Percentiles rank a stretch among this genome's conserved stretches.
Conservation (phyloP, 2,329 filamentous ascomycete species). For the Teratosphaeria nubilosa region DNA sequence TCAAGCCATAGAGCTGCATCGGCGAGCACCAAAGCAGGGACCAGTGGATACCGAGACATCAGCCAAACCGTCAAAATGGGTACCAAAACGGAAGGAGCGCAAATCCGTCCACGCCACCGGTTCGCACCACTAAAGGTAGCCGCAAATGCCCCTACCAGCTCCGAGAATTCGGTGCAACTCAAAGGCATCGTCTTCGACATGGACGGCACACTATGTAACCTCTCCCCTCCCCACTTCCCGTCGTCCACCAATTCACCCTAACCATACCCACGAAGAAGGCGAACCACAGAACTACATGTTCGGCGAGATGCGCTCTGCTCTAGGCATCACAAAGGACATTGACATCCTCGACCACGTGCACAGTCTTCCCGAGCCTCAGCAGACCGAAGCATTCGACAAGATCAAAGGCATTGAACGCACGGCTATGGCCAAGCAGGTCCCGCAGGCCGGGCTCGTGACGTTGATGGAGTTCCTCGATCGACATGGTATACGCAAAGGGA, state of each 20-base stretch:
- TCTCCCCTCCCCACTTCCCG: conserved; percentile 4
- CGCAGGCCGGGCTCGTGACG: conserved; percentile 66
- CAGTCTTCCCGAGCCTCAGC: conserved; percentile 51
- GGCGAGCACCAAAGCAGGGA: not conserved
- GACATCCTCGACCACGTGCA: conserved; percentile 91
- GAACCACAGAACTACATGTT: conserved; percentile 97
- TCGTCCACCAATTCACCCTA: not conserved
- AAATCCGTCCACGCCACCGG: conserved; percentile 14
- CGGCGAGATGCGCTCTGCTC: conserved; percentile 64
- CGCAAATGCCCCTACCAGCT: conserved; percentile 8
- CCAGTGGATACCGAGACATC: not conserved
- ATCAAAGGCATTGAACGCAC: conserved; percentile 70
- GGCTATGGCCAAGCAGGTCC: conserved; percentile 69
- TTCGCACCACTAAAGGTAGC: conserved; percentile 40
- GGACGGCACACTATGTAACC: conserved; percentile 77
- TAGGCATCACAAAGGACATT: conserved; percentile 59
- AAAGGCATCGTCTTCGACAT: conserved; percentile 76
- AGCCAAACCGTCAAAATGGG: not conserved
- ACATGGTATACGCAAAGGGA: conserved; percentile 60
- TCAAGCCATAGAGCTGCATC: not conserved
- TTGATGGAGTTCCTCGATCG: conserved; percentile 76
- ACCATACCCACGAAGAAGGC: conserved; percentile 37
- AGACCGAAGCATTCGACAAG: conserved; percentile 53
- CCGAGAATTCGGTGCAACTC: conserved; percentile 32
- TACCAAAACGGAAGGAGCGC: not conserved